Base-by-base conservation (phyloP, 768 basidiomycete species). In the Neoboletus brunneissimus region DNA sequence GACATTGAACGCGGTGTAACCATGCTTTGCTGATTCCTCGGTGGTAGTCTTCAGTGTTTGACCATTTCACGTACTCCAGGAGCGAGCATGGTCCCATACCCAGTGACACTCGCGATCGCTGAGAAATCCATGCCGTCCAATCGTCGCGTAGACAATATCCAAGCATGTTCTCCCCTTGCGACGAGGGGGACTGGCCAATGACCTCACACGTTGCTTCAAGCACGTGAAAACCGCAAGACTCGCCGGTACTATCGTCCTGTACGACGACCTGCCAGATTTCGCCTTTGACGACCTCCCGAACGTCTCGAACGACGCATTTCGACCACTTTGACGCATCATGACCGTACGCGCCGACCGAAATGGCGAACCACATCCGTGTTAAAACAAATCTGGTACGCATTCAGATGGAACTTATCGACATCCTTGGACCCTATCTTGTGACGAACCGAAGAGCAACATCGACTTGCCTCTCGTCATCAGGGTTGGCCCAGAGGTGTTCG, bases 161-260 rank as follows among this genome's bases (percentile, higher is more conserved):
- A 32, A 44, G 60, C 40, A 47, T 38, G 23, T 48, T 18, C 34
- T 46, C 32, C 38, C 31, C 32, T 42, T 22, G 41, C 42, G 47
- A 50, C 22, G 53, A 44, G 16, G 69, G 62, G 7, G 69, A 59
- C 32, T 68, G 73, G 0, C 87, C 88, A 52, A 89, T 78, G 32
- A 86, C 84, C 63, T 91, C 89, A 64, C 89, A 89, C 0, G 89
- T 91, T 22, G 79, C 66, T 57, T 88, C 87, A 1, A 92, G 70
- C 27, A 89, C 83, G 63, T 84, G 83, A 59, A 81, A 78, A 12
- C 20, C 40, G 35, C 48, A 50, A 11, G 64, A 67, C 54, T 79
- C 72, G 22, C 58, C 66, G 13, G 60, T 55, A 2, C 55, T 40
- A 0, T 48, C 45, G 20, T 64, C 56, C 15, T 53, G 64, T 12